Conservation (phyloP, 441 rosid genomes). For the Biscutella laevigata region DNA sequence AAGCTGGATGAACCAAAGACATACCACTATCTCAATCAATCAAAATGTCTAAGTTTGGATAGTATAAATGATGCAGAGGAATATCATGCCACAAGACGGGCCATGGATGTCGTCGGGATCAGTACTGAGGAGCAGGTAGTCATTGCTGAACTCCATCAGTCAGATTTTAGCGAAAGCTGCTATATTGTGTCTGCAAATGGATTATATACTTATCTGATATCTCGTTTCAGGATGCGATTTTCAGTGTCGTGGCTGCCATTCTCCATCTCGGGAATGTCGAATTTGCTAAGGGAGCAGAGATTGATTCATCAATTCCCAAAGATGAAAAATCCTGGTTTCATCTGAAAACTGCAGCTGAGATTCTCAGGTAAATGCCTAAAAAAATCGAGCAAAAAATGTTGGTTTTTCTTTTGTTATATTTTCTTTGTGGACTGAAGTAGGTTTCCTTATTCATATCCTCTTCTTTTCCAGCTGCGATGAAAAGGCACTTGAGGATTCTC, state of each 20-base stretch:
- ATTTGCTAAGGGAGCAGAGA: constrained; percentile 84
- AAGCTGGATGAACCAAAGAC: constrained; percentile 70
- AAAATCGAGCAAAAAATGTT: neutral
- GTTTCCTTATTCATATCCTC: constrained; percentile 18
- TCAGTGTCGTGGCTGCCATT: constrained; percentile 83
- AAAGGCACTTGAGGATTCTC: constrained; percentile 82
- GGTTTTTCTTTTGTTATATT: neutral
- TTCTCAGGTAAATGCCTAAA: constrained; percentile 42
- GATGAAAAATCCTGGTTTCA: constrained; percentile 84
- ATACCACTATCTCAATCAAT: constrained; percentile 89
- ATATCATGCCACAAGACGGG: constrained; percentile 69
- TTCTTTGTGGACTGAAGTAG: constrained; percentile 9
- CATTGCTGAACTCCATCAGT: constrained; percentile 12
- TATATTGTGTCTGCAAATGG: neutral
- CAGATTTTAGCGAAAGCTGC: constrained; percentile 2
- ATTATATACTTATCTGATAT: constrained; percentile 7
- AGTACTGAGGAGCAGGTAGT: constrained; percentile 79
- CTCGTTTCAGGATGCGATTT: constrained; percentile 64
- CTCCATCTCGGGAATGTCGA: constrained; percentile 96
- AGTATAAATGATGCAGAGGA: constrained; percentile 82
- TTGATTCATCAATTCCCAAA: constrained; percentile 81
- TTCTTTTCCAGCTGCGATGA: constrained; percentile 63
- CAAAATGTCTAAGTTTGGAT: constrained; percentile 77
- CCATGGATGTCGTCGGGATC: constrained; percentile 94
- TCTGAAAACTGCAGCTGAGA: constrained; percentile 80